phyloP scores from a whole-genome alignment of 2,329 filamentous ascomycete species.

The Chrysosporium keratinophilum region DNA sequence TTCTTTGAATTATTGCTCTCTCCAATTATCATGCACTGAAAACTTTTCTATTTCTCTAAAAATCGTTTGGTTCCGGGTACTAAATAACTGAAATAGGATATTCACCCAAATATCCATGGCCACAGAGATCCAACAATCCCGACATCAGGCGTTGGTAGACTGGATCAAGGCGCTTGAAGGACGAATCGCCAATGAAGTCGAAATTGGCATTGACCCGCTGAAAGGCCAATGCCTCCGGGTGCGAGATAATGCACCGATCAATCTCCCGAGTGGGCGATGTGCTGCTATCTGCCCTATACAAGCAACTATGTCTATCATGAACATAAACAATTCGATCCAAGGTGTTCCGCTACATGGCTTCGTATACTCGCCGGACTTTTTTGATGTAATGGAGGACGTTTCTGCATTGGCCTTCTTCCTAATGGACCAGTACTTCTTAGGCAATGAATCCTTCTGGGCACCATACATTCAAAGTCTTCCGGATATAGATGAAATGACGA shows the following conservation, averaged over 20 bases:
- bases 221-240: slow-evolving; percentile 13
- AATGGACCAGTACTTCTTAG: slow-evolving; percentile 55
- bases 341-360: slow-evolving; percentile 23
- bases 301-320: slow-evolving; percentile 17
- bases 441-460: slow-evolving; percentile 53
- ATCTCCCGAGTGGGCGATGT: not conserved
- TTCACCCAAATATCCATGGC: not conserved
- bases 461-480: slow-evolving; percentile 58
- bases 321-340: slow-evolving; percentile 7
- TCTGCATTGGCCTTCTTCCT: slow-evolving; percentile 59
- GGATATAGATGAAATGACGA: slow-evolving; percentile 49
- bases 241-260: not conserved
- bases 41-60: not conserved
- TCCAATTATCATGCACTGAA: not conserved
- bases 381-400: slow-evolving; percentile 45
- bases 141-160: not conserved
- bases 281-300: slow-evolving; percentile 16
- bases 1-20: not conserved
- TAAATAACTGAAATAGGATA: not conserved
- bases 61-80: not conserved
- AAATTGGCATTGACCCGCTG: slow-evolving; percentile 11
- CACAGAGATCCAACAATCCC: not conserved
- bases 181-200: slow-evolving; percentile 16
- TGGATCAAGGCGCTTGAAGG: slow-evolving; percentile 13
- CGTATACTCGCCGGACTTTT: slow-evolving; percentile 42